These are phyloP conservation scores for Solanum ahanhuiri DNA, from an alignment of 257 asterid species.

Conservation along the genomic window DNA sequence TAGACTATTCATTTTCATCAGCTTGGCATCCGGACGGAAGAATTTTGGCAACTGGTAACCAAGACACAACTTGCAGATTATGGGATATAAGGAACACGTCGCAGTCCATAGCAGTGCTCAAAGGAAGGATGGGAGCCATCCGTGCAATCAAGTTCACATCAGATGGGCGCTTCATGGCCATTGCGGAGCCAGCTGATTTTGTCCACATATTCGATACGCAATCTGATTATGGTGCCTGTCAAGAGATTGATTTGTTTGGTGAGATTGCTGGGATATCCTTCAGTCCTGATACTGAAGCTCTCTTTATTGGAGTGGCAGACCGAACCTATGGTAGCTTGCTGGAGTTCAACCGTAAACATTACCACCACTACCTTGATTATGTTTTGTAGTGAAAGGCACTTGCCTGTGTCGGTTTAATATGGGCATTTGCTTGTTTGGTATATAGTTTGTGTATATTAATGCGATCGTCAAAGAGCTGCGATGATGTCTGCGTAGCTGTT, in stretches of 20 bases:
- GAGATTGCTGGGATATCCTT: conserved; percentile 73
- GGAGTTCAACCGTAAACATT: conserved; percentile 41
- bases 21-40: conserved; percentile 86
- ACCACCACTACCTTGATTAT: conserved; percentile 30
- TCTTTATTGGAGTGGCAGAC: conserved; percentile 66
- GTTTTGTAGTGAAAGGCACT: conserved; percentile 9
- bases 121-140: conserved; percentile 73
- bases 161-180: conserved; percentile 81
- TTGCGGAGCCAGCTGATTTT: conserved; percentile 85
- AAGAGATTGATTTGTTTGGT: conserved; percentile 76
- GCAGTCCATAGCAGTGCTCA: conserved; percentile 44
- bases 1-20: conserved; percentile 67
- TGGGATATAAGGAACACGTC: conserved; percentile 78
- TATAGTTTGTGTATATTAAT: not conserved
- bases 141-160: conserved; percentile 47
- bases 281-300: conserved; percentile 62
- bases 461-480: not conserved
- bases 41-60: conserved; percentile 77
- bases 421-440: not conserved
- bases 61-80: conserved; percentile 74
- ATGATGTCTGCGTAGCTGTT: not conserved
- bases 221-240: conserved; percentile 31
- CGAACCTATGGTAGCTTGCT: conserved; percentile 67
- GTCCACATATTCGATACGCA: conserved; percentile 50
- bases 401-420: not conserved